Evolutionary conservation across 2,329 filamentous ascomycete species (phyloP), one percentile per base, ranked within the genome.

Genomic region (Podosphaera aphanis): DNA sequence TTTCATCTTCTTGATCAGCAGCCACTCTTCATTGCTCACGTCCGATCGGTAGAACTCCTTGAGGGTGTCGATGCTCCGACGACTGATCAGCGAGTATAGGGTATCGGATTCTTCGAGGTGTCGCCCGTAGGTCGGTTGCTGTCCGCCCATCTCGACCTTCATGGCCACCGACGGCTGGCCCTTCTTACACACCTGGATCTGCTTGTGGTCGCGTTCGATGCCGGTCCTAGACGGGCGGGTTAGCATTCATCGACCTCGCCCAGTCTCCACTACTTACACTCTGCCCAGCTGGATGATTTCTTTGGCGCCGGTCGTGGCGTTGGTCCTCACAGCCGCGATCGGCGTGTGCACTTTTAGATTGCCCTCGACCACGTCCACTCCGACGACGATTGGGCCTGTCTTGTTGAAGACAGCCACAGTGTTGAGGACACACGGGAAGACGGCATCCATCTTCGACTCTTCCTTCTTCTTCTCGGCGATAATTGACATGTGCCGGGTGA

Each of bases 321-420:
- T 92, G 49, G 71, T 75, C 66, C 83, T 92, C 50, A 98, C 76
- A 2, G 78, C 84, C 1, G 84, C 81, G 53, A 98, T 79, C 5
- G 90, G 90, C 5, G 92, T 94, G 62, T 88, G 83, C 56, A 93
- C 67, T 56, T 77, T 76, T 44, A 98, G 71, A 55, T 76, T 80
- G 25, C 92, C 90, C 50, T 95, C 90, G n/a, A 82, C 64, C 29
- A 95, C 88, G 64, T 98, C 92, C 27, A 95, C 81, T 66, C 90
- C 90, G 43, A 98, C 69, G 48, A 98, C 83, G 55, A 98, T 95
- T 33, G 90, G 90, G 53, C 77, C 74, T 44, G 86, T 93, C 73
- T 98, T 98, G 73, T 95, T 95, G 74, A 98, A 98, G 23, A 98
- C 82, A 15, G 85, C 85, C 35, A 98, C 83, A 0, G 88, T 76